phyloP scores from a whole-genome alignment of 2,329 filamentous ascomycete species.

The Diaporthe citri region DNA sequence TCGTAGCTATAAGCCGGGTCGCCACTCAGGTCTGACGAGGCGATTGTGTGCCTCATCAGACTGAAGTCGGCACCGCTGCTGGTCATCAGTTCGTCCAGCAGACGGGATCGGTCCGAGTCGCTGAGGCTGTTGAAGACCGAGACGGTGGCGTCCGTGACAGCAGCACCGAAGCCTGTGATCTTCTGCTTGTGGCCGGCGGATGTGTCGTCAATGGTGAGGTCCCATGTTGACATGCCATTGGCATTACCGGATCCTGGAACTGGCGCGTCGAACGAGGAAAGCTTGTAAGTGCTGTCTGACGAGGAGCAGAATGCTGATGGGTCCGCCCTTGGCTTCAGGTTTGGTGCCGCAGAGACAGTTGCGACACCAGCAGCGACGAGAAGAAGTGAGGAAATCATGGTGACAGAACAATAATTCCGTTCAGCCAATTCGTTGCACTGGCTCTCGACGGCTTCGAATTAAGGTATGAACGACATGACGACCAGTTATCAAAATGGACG shows the following conservation, averaged over 20 bases:
- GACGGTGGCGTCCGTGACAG: conserved; percentile 57
- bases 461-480: neutral
- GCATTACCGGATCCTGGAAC: conserved; percentile 50
- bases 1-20: conserved; percentile 57
- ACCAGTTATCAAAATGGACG: neutral
- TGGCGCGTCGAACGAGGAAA: conserved; percentile 51
- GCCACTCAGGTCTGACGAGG: conserved; percentile 54
- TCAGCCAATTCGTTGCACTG: neutral
- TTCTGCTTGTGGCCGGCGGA: conserved; percentile 53
- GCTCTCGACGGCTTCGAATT: neutral
- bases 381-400: conserved; percentile 27
- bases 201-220: conserved; percentile 55
- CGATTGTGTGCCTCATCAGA: conserved; percentile 56
- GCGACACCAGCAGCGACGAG: conserved; percentile 18
- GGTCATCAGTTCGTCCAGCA: conserved; percentile 54
- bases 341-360: conserved; percentile 32
- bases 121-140: conserved; percentile 53
- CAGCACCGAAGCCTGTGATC: conserved; percentile 57
- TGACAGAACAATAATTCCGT: neutral
- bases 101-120: conserved; percentile 45
- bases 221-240: conserved; percentile 51
- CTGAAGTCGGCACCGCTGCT: conserved; percentile 53
- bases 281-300: conserved; percentile 52
- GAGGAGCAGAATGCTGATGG: conserved; percentile 51
- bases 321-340: conserved; percentile 38